phyloP scores from a whole-genome alignment of 129 eudicot genomes.

The Centaurea solstitialis region DNA sequence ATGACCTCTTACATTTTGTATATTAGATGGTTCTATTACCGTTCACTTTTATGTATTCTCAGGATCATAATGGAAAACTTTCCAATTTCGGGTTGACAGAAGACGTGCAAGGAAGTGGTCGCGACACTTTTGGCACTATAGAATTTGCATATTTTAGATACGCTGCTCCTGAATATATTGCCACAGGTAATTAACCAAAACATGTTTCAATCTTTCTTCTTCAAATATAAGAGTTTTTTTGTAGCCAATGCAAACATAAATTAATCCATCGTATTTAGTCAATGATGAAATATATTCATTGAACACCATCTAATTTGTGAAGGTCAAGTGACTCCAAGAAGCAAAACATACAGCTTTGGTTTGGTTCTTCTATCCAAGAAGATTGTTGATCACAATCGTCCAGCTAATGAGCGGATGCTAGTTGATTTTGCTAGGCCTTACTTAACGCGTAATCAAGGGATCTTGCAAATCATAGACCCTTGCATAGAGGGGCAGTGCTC shows the following conservation, averaged over 20 bases:
- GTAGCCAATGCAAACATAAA: too few species aligned
- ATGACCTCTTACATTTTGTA: background rate
- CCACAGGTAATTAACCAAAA: constrained; percentile 11
- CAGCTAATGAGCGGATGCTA: constrained; percentile 56
- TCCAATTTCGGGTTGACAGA: constrained; percentile 1
- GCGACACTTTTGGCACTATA: background rate
- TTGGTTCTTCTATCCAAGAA: constrained; percentile 65
- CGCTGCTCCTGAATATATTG: constrained; percentile 9
- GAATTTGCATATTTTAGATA: background rate
- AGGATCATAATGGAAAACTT: constrained; percentile 10
- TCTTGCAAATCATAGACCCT: constrained; percentile 57
- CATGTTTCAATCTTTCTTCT: too few species aligned
- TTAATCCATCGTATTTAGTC: background rate
- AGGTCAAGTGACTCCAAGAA: constrained; percentile 20
- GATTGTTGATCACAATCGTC: constrained; percentile 57
- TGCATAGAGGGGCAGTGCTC: constrained; percentile 64
- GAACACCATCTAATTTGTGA: background rate
- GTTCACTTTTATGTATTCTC: background rate
- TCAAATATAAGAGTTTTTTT: too few species aligned
- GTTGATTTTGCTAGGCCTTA: constrained; percentile 64
- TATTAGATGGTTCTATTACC: background rate
- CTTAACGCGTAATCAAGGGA: constrained; percentile 49
- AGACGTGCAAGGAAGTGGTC: background rate
- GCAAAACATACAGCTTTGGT: constrained; percentile 16
- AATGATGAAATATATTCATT: background rate